Evolutionary conservation across 1,284 basidiomycete genomes (phyloP).

Genomic region (Cryptococcus hybrid): DNA sequence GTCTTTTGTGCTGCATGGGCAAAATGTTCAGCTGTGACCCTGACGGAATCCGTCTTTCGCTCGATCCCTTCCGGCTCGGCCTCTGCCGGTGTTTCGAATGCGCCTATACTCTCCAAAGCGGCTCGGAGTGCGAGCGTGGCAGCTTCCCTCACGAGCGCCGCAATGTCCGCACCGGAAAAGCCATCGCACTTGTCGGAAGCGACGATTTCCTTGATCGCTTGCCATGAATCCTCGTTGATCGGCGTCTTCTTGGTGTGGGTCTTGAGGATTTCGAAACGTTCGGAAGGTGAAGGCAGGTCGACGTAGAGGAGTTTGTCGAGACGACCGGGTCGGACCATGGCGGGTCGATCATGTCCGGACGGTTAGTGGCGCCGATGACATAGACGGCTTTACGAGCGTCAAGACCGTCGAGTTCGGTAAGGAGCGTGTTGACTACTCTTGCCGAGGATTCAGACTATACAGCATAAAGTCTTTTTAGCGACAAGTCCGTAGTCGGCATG

Average conservation of each 20-base stretch:
- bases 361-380: conserved; percentile 94
- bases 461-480: conserved; percentile 48
- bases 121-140: conserved; percentile 78
- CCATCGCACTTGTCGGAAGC: conserved; percentile 65
- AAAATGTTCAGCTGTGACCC: conserved; percentile 64
- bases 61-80: conserved; percentile 18
- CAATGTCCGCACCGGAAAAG: conserved; percentile 86
- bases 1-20: conserved; percentile 73
- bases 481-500: too few species aligned
- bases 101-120: conserved; percentile 63
- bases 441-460: conserved; percentile 80
- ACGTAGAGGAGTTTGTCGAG: conserved; percentile 97
- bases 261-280: conserved; percentile 81
- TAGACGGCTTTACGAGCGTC: conserved; percentile 88
- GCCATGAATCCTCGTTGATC: conserved; percentile 53
- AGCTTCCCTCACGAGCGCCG: conserved; percentile 83
- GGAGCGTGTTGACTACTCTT: conserved; percentile 94
- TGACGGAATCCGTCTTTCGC: conserved; percentile 41
- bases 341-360: conserved; percentile 99
- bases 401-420: conserved; percentile 94
- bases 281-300: conserved; percentile 73
- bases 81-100: conserved; percentile 55
- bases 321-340: conserved; percentile 94
- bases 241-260: conserved; percentile 73
- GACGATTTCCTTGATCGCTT: conserved; percentile 41